Base-by-base conservation (phyloP, 225 moss, liverwort and hornwort species). In the Straminergon stramineum region DNA sequence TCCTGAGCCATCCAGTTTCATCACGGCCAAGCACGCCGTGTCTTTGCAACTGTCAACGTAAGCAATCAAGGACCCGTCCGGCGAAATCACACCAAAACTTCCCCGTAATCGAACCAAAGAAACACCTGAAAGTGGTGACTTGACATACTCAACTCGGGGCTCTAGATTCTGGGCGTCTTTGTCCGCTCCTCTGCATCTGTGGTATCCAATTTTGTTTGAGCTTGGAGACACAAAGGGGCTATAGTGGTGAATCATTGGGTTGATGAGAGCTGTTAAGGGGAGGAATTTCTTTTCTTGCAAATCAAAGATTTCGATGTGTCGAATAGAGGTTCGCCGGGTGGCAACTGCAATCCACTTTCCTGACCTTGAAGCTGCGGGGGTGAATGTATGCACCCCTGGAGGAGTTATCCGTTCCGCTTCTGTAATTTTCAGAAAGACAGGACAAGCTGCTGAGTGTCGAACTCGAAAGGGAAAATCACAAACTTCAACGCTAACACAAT, bases 271-370 rank as follows among this genome's bases (percentile, higher is more conserved):
- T 74, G 97, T 98, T 22, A 98, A 73, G 35, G 93, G 93, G 80
- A 90, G 88, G 84, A 98, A 98, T 34, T 91, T 86, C 84, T 90
- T 86, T 17, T 93, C 86, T 53, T 87, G 55, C 88, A 97, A 90
- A 71, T 95, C 93, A 67, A 96, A 97, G 34, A 97, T 92, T 89
- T 97, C 97, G 19, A 98, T 87, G 82, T 98, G 98, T 15, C 98
- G 95, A 79, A 93, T 91, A 6, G 80, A 89, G 39, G 95, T 57
- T 87, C 98, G 95, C 37, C 95, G 95, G 16, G 98, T 98, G 45
- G 97, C 96, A 61, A 97, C 97, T 39, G 98, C 95, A 81, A 98
- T 89, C 98, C 97, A 98, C 70, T 94, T 91, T 65, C 92, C 94
- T 35, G 88, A 84, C 71, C 69, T 91, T 65, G 96, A 98, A 61